Percentiles rank a stretch among this genome's conserved stretches.
Evolutionary conservation across 805 yeast genomes (phyloP).

Genomic region (Kodamaea jinghongensis): DNA sequence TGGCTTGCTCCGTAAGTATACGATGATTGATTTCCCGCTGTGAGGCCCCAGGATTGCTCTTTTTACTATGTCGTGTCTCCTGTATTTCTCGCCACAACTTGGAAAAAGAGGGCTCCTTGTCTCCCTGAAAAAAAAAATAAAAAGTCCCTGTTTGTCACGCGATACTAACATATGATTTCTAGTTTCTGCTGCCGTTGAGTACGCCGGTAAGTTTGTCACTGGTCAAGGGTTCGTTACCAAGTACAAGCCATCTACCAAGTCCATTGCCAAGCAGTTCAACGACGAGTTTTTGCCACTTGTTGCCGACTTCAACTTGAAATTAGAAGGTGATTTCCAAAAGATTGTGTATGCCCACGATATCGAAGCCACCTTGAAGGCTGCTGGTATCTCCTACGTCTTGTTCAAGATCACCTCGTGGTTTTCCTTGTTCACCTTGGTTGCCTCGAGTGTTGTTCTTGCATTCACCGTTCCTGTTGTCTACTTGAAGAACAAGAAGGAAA

Average conservation of each 20-base stretch:
- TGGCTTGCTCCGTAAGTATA: slow-evolving; percentile 45
- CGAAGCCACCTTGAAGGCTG: slow-evolving; percentile 70
- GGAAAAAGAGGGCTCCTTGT: neutral
- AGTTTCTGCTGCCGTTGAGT: slow-evolving; percentile 73
- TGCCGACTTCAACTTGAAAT: slow-evolving; percentile 44
- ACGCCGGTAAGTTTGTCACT: slow-evolving; percentile 63
- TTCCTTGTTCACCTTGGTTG: slow-evolving; percentile 65
- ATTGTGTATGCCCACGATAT: slow-evolving; percentile 67
- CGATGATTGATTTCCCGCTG: neutral
- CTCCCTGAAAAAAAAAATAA: no score
- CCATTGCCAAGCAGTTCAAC: slow-evolving; percentile 36
- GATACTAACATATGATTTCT: slow-evolving; percentile 21
- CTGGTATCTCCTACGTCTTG: slow-evolving; percentile 59
- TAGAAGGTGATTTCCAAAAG: slow-evolving; percentile 54
- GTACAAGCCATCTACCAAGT: slow-evolving; percentile 58
- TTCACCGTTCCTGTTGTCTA: slow-evolving; percentile 79
- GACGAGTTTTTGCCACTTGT: slow-evolving; percentile 40
- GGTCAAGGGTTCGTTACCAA: slow-evolving; percentile 81
- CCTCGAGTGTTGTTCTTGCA: slow-evolving; percentile 54
- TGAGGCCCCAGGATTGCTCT: neutral
- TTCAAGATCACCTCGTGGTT: slow-evolving; percentile 74
- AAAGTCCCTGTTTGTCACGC: slow-evolving; percentile 9
- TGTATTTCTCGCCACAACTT: no score
- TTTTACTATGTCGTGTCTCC: neutral
- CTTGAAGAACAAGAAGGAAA: slow-evolving; percentile 69